Base-by-base conservation (phyloP, 495 filamentous ascomycete species). In the Rhypophila decipiens region DNA sequence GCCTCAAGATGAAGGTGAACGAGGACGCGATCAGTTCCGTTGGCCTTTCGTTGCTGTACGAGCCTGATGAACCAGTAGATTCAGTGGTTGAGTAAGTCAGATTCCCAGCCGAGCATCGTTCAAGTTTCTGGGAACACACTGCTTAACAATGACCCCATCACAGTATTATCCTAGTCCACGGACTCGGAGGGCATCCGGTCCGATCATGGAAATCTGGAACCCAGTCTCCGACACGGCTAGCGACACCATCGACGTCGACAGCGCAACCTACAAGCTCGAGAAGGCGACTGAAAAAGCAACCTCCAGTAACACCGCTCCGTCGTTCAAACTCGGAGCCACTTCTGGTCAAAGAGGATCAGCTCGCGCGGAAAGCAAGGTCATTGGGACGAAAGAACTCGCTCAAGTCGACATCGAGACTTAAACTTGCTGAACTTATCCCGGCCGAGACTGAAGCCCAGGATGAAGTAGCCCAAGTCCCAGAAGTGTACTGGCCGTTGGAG, bases 141-240 rank as follows among this genome's bases (percentile, higher is more conserved):
- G 7, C 4, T n/a, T 12, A 44, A 46, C 12, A 52, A 21, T 33
- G 3, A 24, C 17, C 8, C 21, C 5, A 33, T 20, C 17, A 23
- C 45, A 69, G 66, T 45, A 58, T 69, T 24, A 49, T 69, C 13
- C 51, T 69, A 23, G 50, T 68, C 37, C 57, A 64, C 41, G 66
- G 66, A 10, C 51, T 68, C 18, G 66, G 66, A 10, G 64, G 66
- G 2, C 64, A 69, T 36, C 66, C 64, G 1, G 57, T 68, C 5
- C 55, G 55, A 11, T 60, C 64, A 12, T 69, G 66, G 66, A 61
- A 61, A 37, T 51, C 50, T 35, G 41, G 39, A 40, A 39, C 19
- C 42, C 47, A 7, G 43, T 22, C 19, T 7, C 3, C n/a, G 12
- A 15, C 38, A 11, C 54, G 46, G 24, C 46, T 47, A 7, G 46